Percentiles rank a stretch among this genome's conserved stretches.
Conservation (phyloP, 495 filamentous ascomycete genomes). For the Lepidopterella palustris region DNA sequence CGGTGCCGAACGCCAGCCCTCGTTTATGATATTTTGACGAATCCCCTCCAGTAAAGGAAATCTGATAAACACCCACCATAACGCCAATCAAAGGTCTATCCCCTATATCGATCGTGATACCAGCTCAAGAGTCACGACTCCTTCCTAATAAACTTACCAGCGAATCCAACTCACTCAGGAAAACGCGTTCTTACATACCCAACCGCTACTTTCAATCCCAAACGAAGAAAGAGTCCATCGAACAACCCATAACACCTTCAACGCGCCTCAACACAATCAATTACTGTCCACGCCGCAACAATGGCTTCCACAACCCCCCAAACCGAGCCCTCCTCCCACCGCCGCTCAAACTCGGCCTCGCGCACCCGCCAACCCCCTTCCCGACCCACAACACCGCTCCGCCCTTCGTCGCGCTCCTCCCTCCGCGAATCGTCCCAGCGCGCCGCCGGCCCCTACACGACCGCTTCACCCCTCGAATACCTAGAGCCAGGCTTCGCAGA, state of each 20-base stretch:
- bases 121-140: no score
- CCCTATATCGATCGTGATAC: neutral
- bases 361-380: constrained; percentile 43
- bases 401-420: constrained; percentile 82
- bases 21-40: neutral
- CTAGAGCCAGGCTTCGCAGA: constrained; percentile 90
- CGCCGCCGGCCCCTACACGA: constrained; percentile 42
- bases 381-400: constrained; percentile 87
- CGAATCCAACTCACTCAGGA: no score
- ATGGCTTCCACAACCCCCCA: constrained; percentile 25
- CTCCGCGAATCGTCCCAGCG: constrained; percentile 54
- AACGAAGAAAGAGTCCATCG: neutral
- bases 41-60: neutral
- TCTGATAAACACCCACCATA: neutral
- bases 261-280: neutral
- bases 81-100: neutral
- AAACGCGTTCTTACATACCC: no score
- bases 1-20: neutral
- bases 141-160: no score
- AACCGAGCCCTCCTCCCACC: constrained; percentile 17
- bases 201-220: no score
- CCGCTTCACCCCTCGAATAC: constrained; percentile 68
- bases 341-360: constrained; percentile 44
- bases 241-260: neutral
- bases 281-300: constrained; percentile 2